Evolutionary conservation across 2,329 filamentous ascomycete species (phyloP), one percentile per base, ranked within the genome.

Genomic region (Helicocarpus griseus): DNA sequence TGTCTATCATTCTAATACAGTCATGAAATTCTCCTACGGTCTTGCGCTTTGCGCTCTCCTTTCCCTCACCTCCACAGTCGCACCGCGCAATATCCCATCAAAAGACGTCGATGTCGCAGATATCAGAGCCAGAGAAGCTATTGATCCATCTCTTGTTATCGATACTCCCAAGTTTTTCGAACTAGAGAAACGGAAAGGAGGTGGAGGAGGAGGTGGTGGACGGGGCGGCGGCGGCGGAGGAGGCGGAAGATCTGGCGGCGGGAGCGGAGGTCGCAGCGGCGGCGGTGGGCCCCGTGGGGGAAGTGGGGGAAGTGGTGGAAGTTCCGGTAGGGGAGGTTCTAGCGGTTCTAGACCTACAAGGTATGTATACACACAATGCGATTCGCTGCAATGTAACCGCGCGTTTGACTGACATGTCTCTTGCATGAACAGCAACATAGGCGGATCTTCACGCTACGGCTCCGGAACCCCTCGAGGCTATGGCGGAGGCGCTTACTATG

Each of bases 401-500:
- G n/a, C 26, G 26, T 22, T 26, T n/a, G 26, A 55, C 49, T 21
- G 33, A 48, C 45, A 17, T 19, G 21, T 5, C 5, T 36, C n/a
- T 35, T 33, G 40, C 38, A 5, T 29, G 14, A 41, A 19, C 44
- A 57, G 56, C 21, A 57, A 57, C 31, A 21, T 48, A 11, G 56
- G 56, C 19, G 56, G 56, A n/a, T 36, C 52, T 11, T 52, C 56
- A 24, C 54, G 49, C 28, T 39, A 29, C 13, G 56, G 56, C 44
- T 57, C 56, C n/a, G 56, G 56, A 11, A 14, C 41, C 5, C 56
- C 67, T 28, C 73, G 73, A 8, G 56, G 68, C 2, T 80, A 74
- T 57, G 77, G 76, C 19, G 70, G 73, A 35, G 75, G 75, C 9
- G 64, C 61, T 35, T 79, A 74, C 62, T 83, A 82, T 56, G 72